Conservation (phyloP, 352 stramenopile species). For the Phytophthora megakarya region DNA sequence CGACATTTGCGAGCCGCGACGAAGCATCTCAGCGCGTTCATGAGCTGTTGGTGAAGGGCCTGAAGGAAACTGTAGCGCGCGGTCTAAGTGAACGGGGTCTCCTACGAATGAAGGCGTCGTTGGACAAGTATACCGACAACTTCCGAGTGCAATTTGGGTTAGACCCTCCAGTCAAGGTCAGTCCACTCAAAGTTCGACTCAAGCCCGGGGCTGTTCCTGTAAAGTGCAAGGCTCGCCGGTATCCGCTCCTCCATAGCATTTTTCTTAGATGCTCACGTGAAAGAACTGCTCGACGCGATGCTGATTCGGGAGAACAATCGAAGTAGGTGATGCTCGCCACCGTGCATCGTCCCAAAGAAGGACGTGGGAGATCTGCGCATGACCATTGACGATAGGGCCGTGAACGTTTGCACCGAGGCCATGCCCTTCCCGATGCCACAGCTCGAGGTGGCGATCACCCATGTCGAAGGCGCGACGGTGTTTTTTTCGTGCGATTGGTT, state of each 20-base stretch:
- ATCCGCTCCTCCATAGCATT: not conserved
- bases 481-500: constrained; percentile 37
- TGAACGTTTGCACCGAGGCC: constrained; percentile 22
- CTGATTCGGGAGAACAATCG: not conserved
- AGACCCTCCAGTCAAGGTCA: no score
- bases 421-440: constrained; percentile 36
- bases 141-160: no score
- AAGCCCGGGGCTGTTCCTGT: not conserved
- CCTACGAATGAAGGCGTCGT: no score
- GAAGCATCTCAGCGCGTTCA: no score
- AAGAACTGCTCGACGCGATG: not conserved
- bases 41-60: no score
- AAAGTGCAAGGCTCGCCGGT: not conserved
- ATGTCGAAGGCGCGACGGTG: constrained; percentile 16
- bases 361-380: constrained; percentile 4
- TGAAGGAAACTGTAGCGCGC: no score
- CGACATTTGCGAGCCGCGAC: no score
- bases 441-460: constrained; percentile 18
- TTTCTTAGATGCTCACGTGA: not conserved
- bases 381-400: constrained; percentile 11
- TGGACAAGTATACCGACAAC: no score
- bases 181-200: not conserved
- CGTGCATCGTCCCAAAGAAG: constrained; percentile 30
- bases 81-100: no score
- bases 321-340: constrained; percentile 15